Conservation (phyloP, 441 rosid genomes). For the Syzygium malaccense region DNA sequence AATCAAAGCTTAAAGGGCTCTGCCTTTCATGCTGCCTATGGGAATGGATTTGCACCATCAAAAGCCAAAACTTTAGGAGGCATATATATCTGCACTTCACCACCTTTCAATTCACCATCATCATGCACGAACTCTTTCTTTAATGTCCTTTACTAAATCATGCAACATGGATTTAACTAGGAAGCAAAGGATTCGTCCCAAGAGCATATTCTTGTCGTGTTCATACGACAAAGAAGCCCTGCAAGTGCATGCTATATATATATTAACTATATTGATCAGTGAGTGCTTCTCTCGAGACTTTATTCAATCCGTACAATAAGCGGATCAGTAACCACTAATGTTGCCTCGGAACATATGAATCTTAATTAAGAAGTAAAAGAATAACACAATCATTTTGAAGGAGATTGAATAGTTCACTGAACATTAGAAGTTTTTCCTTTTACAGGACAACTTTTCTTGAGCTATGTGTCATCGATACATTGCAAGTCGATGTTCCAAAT, state of each 20-base stretch:
- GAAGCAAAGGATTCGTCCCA: neutral
- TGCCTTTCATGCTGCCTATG: conserved; percentile 17
- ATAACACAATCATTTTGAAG: neutral
- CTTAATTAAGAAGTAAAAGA: neutral
- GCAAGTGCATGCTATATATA: neutral
- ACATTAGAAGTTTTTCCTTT: neutral
- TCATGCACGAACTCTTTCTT: neutral
- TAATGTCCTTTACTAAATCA: neutral
- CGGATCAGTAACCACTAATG: neutral
- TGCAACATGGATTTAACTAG: neutral
- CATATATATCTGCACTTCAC: neutral
- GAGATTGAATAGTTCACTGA: neutral
- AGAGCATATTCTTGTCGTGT: neutral
- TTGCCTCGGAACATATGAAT: neutral
- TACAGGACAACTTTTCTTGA: neutral
- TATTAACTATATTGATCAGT: neutral
- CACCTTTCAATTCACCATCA: neutral
- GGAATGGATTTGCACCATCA: conserved; percentile 8
- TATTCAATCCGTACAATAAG: neutral
- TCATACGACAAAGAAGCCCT: neutral
- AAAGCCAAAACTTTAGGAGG: conserved; percentile 31
- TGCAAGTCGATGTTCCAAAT: neutral
- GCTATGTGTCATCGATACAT: neutral
- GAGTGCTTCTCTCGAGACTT: neutral
- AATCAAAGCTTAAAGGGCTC: conserved; percentile 1